Base-by-base conservation (phyloP, 2,329 filamentous ascomycete species). In the Colletotrichum sp. region DNA sequence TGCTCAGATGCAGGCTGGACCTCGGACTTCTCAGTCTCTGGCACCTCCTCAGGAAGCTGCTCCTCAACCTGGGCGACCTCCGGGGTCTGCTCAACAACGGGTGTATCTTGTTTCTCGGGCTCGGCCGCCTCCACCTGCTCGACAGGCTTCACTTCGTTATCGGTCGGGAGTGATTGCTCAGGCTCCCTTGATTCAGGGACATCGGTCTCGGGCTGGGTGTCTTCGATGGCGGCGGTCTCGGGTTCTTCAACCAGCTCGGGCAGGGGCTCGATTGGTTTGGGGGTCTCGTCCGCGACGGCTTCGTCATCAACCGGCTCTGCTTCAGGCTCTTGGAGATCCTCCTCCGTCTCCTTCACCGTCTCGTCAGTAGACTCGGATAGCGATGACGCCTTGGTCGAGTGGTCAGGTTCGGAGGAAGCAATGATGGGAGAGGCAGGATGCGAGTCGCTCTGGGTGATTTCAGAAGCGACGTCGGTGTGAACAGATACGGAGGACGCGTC, bases 301-400 rank as follows among this genome's bases (percentile, higher is more conserved):
- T 71, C 64, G n/a, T 18, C 67, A 34, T 67, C 34, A 30, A 64
- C 34, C 8, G 39, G 39, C 10, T 69, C 43, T n/a, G 21, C 15
- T 48, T 48, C 55, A 28, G 65, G 48, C 26, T 69, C 57, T 15
- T 24, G 68, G 18, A 32, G 18, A 71, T 84, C 83, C 13, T 84
- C 86, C 61, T 86, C 86, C 8, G 77, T 75, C 15, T 83, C 84
- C 60, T 88, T 86, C 3, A 91, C 82, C 6, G 91, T 92, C 80
- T 92, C 91, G 74, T 93, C 89, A 3, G 91, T 93, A 3, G 89
- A 90, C 76, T 92, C 92, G 7, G 91, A 93, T 12, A 93, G 81
- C 0, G 92, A 93, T 0, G 91, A 93, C 6, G 92, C 92, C 78
- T 90, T 91, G 8, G 92, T 93, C 4, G 91, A 93, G 66, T 89